Percentiles rank a stretch among this genome's conserved stretches.
These are phyloP conservation scores for Corymbia citriodora DNA, from an alignment of 441 rosid genomes.

Conservation along the genomic window DNA sequence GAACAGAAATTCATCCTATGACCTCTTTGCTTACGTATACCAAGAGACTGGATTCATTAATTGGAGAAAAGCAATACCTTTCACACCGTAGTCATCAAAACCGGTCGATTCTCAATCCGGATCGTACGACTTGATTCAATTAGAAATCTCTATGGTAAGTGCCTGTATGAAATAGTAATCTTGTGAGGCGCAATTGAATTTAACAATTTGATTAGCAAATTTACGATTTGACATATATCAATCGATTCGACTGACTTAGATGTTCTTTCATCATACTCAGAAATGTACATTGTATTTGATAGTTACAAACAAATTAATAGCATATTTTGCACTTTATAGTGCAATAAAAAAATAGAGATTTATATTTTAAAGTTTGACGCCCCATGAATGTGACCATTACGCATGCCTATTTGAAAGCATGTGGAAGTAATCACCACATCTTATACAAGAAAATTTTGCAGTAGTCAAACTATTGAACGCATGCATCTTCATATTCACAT, in stretches of 20 bases:
- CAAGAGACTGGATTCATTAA: background rate
- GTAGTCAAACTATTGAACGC: too few relatives aligned
- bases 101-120: rapidly evolving
- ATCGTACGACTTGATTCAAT: background rate
- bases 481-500: too few relatives aligned
- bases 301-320: background rate
- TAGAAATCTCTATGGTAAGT: background rate
- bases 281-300: background rate
- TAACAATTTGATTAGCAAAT: background rate
- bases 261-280: background rate
- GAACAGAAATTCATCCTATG: background rate
- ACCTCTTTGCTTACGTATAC: background rate
- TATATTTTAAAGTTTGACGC: too few relatives aligned
- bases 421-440: too few relatives aligned
- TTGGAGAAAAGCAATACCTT: background rate
- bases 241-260: background rate
- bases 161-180: too few relatives aligned
- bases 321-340: background rate
- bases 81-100: background rate
- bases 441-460: too few relatives aligned
- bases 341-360: background rate
- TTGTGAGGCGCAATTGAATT: background rate
- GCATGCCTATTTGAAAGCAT: too few relatives aligned
- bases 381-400: too few relatives aligned
- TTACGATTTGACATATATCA: background rate